Evolutionary conservation across 805 yeast genomes (phyloP).

Genomic region (Starmerella potacharoeniae): DNA sequence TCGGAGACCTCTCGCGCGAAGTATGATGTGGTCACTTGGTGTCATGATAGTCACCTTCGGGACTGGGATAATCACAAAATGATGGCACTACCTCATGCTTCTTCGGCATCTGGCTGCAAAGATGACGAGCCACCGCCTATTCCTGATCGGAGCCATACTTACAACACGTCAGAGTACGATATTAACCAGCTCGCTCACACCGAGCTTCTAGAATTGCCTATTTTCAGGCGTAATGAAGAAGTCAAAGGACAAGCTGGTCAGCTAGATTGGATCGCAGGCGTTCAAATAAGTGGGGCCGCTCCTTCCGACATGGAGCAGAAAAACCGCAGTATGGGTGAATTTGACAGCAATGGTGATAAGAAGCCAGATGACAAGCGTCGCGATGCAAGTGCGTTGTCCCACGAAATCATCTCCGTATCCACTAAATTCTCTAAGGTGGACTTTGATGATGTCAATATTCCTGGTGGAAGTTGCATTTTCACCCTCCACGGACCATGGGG

Average conservation of each 20-base stretch:
- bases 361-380: slow-evolving; percentile 6
- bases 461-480: slow-evolving; percentile 67
- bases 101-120: slow-evolving; percentile 17
- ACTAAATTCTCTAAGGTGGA: slow-evolving; percentile 77
- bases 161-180: slow-evolving; percentile 12
- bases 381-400: slow-evolving; percentile 43
- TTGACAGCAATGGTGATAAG: slow-evolving; percentile 24
- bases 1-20: slow-evolving; percentile 50
- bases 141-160: not conserved
- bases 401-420: slow-evolving; percentile 80
- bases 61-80: slow-evolving; percentile 45
- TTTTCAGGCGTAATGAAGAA: not conserved
- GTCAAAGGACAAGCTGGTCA: slow-evolving; percentile 7
- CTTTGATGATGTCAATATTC: slow-evolving; percentile 78
- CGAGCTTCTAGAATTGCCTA: not conserved
- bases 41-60: slow-evolving; percentile 72
- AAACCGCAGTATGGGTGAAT: not conserved
- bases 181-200: not conserved
- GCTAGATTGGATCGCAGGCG: slow-evolving; percentile 87
- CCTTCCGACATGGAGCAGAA: slow-evolving; percentile 22
- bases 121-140: slow-evolving; percentile 13
- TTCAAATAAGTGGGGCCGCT: slow-evolving; percentile 51
- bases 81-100: slow-evolving; percentile 15
- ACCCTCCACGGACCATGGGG: slow-evolving; percentile 78
- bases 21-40: slow-evolving; percentile 89